Conservation (phyloP, 192 early-diverging fungal genomes). For the Backusella sp. region DNA sequence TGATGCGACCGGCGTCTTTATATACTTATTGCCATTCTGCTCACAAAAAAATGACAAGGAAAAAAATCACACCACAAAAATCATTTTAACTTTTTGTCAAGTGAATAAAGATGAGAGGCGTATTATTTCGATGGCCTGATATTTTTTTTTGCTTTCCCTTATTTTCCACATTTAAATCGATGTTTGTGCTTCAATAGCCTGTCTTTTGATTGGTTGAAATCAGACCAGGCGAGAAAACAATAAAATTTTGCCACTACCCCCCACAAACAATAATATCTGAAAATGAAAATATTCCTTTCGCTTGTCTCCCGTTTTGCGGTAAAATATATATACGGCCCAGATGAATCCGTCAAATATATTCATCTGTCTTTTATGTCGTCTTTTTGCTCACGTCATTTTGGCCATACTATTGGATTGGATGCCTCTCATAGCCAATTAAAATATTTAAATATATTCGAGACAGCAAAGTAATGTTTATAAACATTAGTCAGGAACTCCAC, state of each 20-base stretch:
- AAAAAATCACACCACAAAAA: constrained; percentile 1
- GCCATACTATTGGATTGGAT: too few relatives aligned
- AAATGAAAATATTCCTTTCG: too few relatives aligned
- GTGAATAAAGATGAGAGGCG: too few relatives aligned
- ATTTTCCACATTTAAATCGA: not conserved
- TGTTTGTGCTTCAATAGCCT: not conserved
- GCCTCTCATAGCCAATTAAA: not conserved
- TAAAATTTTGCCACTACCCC: not conserved
- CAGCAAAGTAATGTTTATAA: too few relatives aligned
- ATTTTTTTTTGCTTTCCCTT: not conserved
- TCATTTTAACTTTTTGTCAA: not conserved
- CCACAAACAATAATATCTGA: too few relatives aligned
- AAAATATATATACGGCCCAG: too few relatives aligned
- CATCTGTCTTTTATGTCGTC: too few relatives aligned
- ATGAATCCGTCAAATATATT: too few relatives aligned
- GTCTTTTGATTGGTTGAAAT: not conserved
- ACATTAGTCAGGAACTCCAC: too few relatives aligned
- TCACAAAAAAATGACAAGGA: not conserved
- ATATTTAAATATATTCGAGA: too few relatives aligned
- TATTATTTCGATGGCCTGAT: not conserved
- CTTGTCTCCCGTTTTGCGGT: too few relatives aligned
- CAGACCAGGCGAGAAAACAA: not conserved
- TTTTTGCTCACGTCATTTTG: too few relatives aligned
- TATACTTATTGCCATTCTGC: not conserved
- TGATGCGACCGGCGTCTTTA: not conserved